These are phyloP conservation scores for Barnettozyma hawaiiensis DNA, from an alignment of 1,139 yeast genomes.

Conservation along the genomic window DNA sequence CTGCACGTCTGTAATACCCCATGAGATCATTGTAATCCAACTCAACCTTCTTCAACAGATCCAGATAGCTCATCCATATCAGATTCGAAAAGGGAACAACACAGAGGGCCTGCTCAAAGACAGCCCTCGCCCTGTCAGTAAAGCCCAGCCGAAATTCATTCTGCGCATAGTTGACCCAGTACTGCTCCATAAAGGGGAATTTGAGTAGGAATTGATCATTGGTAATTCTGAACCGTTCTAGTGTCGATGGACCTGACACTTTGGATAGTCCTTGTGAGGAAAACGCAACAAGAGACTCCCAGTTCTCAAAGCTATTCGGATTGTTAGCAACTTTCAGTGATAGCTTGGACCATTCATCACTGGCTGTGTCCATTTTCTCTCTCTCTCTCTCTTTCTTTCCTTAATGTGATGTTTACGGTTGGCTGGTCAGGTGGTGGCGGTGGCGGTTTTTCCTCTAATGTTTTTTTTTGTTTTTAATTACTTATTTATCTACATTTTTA, in stretches of 20 bases:
- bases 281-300: slow-evolving; percentile 44
- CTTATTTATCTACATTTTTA: too few relatives aligned
- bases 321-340: slow-evolving; percentile 29
- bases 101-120: slow-evolving; percentile 52
- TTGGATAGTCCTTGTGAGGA: slow-evolving; percentile 38
- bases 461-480: too few relatives aligned
- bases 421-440: too few relatives aligned
- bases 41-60: slow-evolving; percentile 44
- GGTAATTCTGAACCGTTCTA: slow-evolving; percentile 41
- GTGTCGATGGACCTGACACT: slow-evolving; percentile 36
- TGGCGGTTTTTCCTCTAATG: too few relatives aligned
- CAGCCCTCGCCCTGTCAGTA: slow-evolving; percentile 40
- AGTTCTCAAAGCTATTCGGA: slow-evolving; percentile 42
- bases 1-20: slow-evolving; percentile 56
- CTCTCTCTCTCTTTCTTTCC: too few relatives aligned
- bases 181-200: slow-evolving; percentile 70
- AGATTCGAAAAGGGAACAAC: slow-evolving; percentile 52
- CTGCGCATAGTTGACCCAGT: slow-evolving; percentile 74
- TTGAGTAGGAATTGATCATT: slow-evolving; percentile 53
- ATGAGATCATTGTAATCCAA: slow-evolving; percentile 31
- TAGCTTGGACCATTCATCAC: slow-evolving; percentile 20
- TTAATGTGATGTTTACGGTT: too few relatives aligned
- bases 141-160: slow-evolving; percentile 59
- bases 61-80: slow-evolving; percentile 68
- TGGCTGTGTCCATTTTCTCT: not conserved